Conservation (phyloP, 1,139 yeast genomes). For the Suzukiozyma palmioleophila region DNA sequence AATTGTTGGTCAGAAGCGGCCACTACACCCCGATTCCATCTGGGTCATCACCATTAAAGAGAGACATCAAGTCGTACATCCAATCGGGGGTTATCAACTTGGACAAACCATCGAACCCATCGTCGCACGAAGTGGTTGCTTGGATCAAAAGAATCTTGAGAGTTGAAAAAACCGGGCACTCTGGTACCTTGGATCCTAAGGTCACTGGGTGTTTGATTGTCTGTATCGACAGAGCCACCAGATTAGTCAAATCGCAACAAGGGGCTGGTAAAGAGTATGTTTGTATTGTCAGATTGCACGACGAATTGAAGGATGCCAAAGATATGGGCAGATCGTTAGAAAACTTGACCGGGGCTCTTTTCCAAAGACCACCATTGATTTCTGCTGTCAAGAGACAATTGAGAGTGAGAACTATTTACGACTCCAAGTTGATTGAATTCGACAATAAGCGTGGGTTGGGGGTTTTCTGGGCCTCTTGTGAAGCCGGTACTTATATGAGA, state of each 20-base stretch:
- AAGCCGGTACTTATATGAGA: conserved; percentile 99
- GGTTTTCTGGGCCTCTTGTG: conserved; percentile 99
- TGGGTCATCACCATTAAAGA: conserved; percentile 90
- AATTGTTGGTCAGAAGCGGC: conserved; percentile 89
- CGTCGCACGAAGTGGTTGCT: conserved; percentile 98
- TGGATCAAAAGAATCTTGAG: conserved; percentile 97
- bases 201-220: conserved; percentile 98
- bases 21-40: conserved; percentile 96
- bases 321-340: conserved; percentile 86
- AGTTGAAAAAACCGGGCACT: conserved; percentile 96
- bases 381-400: conserved; percentile 98
- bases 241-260: conserved; percentile 96
- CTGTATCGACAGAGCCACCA: conserved; percentile 96
- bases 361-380: conserved; percentile 98
- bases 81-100: conserved; percentile 94
- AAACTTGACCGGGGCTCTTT: conserved; percentile 95
- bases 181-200: conserved; percentile 98
- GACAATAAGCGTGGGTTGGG: conserved; percentile 96
- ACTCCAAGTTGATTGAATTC: conserved; percentile 90
- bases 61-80: conserved; percentile 86
- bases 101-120: conserved; percentile 97
- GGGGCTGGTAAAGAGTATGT: conserved; percentile 99
- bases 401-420: conserved; percentile 97
- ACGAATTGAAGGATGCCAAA: conserved; percentile 84
- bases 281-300: conserved; percentile 94